Evolutionary conservation across 768 basidiomycete species (phyloP).

Genomic region (Tylopilus rubrobrunneus): DNA sequence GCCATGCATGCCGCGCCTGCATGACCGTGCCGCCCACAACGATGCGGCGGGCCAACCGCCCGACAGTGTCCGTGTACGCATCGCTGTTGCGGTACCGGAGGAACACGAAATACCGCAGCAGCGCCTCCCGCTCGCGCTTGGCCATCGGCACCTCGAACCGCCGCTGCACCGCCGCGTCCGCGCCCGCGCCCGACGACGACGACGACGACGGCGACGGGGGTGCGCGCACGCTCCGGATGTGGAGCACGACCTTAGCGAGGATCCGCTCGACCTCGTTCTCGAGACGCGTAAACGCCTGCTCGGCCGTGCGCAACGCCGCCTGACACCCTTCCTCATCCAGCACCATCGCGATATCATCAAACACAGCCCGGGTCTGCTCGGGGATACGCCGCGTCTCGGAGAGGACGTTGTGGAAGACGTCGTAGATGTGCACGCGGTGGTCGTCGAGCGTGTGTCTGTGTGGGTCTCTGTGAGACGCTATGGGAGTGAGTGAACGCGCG

Average conservation of each 20-base stretch:
- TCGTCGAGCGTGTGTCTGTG: constrained; percentile 29
- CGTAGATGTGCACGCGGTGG: constrained; percentile 48
- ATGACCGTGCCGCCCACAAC: constrained; percentile 21
- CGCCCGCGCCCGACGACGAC: background rate
- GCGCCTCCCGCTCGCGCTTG: constrained; percentile 30
- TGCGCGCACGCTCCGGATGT: constrained; percentile 22
- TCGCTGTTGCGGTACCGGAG: constrained; percentile 55
- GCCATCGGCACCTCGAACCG: constrained; percentile 22
- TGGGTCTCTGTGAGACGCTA: constrained; percentile 17
- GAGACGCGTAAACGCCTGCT: constrained; percentile 40
- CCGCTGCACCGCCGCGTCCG: background rate
- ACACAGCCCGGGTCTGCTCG: constrained; percentile 34
- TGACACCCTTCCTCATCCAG: constrained; percentile 37
- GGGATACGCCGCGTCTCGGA: constrained; percentile 41
- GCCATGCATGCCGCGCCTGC: constrained; percentile 22
- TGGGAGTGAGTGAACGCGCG: background rate
- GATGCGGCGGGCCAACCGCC: constrained; percentile 22
- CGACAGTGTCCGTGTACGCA: constrained; percentile 40
- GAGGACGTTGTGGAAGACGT: constrained; percentile 49
- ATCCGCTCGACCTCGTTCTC: constrained; percentile 41
- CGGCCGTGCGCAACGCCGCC: constrained; percentile 38
- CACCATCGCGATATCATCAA: constrained; percentile 40
- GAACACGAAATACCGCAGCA: constrained; percentile 52
- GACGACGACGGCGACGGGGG: background rate
- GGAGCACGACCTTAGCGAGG: constrained; percentile 34